Conservation (phyloP, 2,329 filamentous ascomycete genomes). For the Biscogniauxia sp. region DNA sequence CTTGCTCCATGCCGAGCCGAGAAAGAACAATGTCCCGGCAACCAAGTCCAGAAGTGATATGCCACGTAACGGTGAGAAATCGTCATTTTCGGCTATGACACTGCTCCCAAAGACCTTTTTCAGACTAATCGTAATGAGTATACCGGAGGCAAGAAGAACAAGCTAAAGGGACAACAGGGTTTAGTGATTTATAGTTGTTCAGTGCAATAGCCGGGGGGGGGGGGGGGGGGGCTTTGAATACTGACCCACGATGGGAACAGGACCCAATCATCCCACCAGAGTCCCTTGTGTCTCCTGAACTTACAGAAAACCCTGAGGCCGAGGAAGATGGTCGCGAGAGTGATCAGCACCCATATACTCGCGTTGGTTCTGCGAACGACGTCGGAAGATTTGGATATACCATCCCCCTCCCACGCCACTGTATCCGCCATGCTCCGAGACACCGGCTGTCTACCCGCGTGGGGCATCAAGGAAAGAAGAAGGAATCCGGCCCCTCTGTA, state of each 20-base stretch:
- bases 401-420: neutral
- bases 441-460: neutral
- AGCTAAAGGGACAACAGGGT: conserved; percentile 8
- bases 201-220: no score
- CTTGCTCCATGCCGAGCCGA: conserved; percentile 37
- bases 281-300: conserved; percentile 2
- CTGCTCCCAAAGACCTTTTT: conserved; percentile 16
- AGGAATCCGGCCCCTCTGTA: neutral
- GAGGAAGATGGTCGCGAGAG: conserved; percentile 11
- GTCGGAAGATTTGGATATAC: neutral
- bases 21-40: conserved; percentile 29
- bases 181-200: neutral
- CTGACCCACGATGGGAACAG: conserved; percentile 14
- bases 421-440: neutral
- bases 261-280: conserved; percentile 14
- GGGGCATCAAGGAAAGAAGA: neutral
- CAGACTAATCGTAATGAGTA: conserved; percentile 17
- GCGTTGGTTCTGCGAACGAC: neutral
- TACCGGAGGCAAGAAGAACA: conserved; percentile 18
- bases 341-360: conserved; percentile 10
- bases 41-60: conserved; percentile 24
- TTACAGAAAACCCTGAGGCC: conserved; percentile 14
- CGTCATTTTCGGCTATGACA: conserved; percentile 11
- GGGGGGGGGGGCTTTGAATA: neutral
- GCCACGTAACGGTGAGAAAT: conserved; percentile 9